A percentile compares a stretch with the other conserved stretches of the same genome.
phyloP scores from a whole-genome alignment of 805 yeast genomes.

The Brettanomyces sp. region DNA sequence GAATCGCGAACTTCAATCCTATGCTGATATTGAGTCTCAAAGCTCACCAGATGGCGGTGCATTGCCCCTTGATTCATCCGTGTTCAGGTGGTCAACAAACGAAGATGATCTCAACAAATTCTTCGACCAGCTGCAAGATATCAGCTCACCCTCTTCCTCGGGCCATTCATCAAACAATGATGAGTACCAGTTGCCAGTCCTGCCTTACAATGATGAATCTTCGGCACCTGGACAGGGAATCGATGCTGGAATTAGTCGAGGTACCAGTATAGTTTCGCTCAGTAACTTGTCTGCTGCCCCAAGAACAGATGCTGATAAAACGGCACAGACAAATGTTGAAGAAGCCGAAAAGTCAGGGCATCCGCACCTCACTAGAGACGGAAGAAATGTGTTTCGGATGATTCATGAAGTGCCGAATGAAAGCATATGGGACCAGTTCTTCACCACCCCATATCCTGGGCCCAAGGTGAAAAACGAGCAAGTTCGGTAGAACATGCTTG shows the following conservation, averaged over 20 bases:
- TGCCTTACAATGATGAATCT: neutral
- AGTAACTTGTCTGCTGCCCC: neutral
- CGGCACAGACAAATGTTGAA: neutral
- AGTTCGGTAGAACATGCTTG: too few relatives aligned
- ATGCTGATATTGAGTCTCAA: neutral
- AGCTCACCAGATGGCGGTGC: neutral
- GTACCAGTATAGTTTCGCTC: neutral
- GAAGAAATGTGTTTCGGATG: slow-evolving; percentile 48
- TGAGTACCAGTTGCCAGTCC: slow-evolving; percentile 11
- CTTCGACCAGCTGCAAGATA: slow-evolving; percentile 37
- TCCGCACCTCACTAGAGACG: slow-evolving; percentile 28
- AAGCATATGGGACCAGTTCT: slow-evolving; percentile 61
- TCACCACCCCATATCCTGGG: slow-evolving; percentile 17
- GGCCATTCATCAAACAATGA: slow-evolving; percentile 10
- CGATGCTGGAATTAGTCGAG: neutral
- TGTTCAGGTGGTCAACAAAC: slow-evolving; percentile 28
- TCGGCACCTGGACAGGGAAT: neutral
- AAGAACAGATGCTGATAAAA: too few relatives aligned
- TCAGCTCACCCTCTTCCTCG: slow-evolving; percentile 18
- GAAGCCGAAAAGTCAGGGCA: neutral
- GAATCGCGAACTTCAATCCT: too few relatives aligned
- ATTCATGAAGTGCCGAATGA: slow-evolving; percentile 57
- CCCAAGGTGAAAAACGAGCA: too few relatives aligned
- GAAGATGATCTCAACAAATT: slow-evolving; percentile 34
- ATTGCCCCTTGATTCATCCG: slow-evolving; percentile 3